These are phyloP conservation scores for Monosporozyma unispora DNA, from an alignment of 805 yeast genomes.

Conservation along the genomic window DNA sequence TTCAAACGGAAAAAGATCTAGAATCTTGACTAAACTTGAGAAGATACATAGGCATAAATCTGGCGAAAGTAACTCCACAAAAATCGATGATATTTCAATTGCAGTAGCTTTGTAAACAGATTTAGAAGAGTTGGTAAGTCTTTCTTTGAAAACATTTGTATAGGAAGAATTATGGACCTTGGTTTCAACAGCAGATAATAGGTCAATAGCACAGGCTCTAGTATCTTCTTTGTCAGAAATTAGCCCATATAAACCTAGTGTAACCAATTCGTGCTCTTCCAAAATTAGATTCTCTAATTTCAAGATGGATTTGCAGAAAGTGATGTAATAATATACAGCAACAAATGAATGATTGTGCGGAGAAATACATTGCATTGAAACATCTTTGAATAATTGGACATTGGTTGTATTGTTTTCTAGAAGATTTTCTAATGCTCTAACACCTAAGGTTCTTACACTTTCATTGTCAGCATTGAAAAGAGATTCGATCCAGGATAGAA, in stretches of 20 bases:
- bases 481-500: slow-evolving; percentile 75
- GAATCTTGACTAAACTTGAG: slow-evolving; percentile 66
- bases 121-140: slow-evolving; percentile 64
- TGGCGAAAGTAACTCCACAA: slow-evolving; percentile 54
- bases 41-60: slow-evolving; percentile 51
- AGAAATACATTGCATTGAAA: slow-evolving; percentile 63
- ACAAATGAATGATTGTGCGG: slow-evolving; percentile 42
- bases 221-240: slow-evolving; percentile 65
- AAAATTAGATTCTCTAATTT: slow-evolving; percentile 40
- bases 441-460: slow-evolving; percentile 52
- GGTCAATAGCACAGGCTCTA: slow-evolving; percentile 60
- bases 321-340: slow-evolving; percentile 60
- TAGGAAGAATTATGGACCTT: slow-evolving; percentile 46
- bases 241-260: slow-evolving; percentile 67
- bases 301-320: slow-evolving; percentile 57
- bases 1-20: slow-evolving; percentile 45
- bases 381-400: slow-evolving; percentile 43
- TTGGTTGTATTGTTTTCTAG: slow-evolving; percentile 51
- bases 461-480: slow-evolving; percentile 54
- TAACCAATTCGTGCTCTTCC: slow-evolving; percentile 56
- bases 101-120: slow-evolving; percentile 83
- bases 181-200: slow-evolving; percentile 60
- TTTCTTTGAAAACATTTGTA: slow-evolving; percentile 53
- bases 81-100: slow-evolving; percentile 64
- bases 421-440: slow-evolving; percentile 60